Conservation (phyloP, 1,284 basidiomycete species). For the Microbotryomycetes sp. region DNA sequence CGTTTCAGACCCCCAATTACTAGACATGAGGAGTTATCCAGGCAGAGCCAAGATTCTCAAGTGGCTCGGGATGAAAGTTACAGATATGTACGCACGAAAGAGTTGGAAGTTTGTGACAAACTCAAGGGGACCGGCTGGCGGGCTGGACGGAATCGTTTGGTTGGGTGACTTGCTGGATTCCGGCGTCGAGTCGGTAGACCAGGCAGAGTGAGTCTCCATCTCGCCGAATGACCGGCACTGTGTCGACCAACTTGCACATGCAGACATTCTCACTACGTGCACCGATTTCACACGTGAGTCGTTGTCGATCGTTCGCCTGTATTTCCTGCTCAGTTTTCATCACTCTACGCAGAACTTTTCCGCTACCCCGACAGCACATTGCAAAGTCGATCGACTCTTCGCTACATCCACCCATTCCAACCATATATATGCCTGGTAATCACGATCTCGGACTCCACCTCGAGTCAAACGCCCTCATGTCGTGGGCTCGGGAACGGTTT, state of each 20-base stretch:
- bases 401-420: slow-evolving; percentile 44
- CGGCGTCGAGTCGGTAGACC: slow-evolving; percentile 54
- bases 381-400: slow-evolving; percentile 48
- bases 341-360: background rate
- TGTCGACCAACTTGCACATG: slow-evolving; percentile 2
- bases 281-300: slow-evolving; percentile 44
- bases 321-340: background rate
- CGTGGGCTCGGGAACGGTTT: slow-evolving; percentile 58
- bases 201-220: slow-evolving; percentile 54
- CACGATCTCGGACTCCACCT: slow-evolving; percentile 63
- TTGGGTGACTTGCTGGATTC: slow-evolving; percentile 70
- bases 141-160: slow-evolving; percentile 59
- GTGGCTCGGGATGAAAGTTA: slow-evolving; percentile 42
- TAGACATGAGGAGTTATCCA: slow-evolving; percentile 49
- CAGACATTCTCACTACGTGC: slow-evolving; percentile 32
- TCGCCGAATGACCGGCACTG: background rate
- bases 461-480: slow-evolving; percentile 7
- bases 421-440: slow-evolving; percentile 73
- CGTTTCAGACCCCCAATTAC: slow-evolving; percentile 53
- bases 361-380: slow-evolving; percentile 13
- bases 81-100: slow-evolving; percentile 63
- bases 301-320: slow-evolving; percentile 46
- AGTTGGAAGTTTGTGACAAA: slow-evolving; percentile 57
- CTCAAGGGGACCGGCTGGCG: slow-evolving; percentile 44
- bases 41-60: slow-evolving; percentile 44